Evolutionary conservation across 106 monocot genomes (phyloP), one percentile per base, ranked within the genome.

Genomic region (Dendrobium officinale): DNA sequence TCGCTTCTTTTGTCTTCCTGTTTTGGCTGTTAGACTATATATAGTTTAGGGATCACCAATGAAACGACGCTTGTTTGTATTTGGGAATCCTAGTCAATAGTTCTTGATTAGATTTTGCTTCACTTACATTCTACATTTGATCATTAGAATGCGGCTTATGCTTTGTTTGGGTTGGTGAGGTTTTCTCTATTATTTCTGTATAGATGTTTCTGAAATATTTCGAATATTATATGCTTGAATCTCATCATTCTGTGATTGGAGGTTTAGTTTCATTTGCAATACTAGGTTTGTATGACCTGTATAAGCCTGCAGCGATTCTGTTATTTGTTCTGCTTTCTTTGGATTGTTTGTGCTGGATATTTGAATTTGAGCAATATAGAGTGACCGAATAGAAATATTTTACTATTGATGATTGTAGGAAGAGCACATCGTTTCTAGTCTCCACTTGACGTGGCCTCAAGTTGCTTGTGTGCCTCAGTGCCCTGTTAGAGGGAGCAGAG

Each of bases 361-460:
- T 24, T 13, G 10, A 15, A 51, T 51, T 51, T 51, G 51, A 1
- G 13, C 2, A 15, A 10, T 51, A 51, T 51, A 13, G 13, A 13
- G 13, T 51, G 29, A 11, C 15, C 15, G 37, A 40, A 72, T 72
- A 29, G 27, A 72, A 17, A 4, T 11, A 66, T 47, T 42, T 81
- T 70, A 9, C 3, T 68, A 0, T 74, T 26, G 15, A 16, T 81
- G 17, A n/a, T 68, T 70, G 44, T 77, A 92, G 92, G 92, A 92
- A 67, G 92, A 90, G 61, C 92, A 92, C 79, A 78, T 83, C 27
- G 77, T 92, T 40, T 86, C 82, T 6, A 90, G 54, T 74, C 92
- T 92, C 42, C 55, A 79, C 59, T 90, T 88, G 64, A 84, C 92
- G 5, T 92, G 92, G 92, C 90, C 90, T 40, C 92, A 92, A 42